Percentiles rank a stretch among this genome's conserved stretches.
Evolutionary conservation across 441 rosid species (phyloP).

Genomic region (Pelargonium citronellum): DNA sequence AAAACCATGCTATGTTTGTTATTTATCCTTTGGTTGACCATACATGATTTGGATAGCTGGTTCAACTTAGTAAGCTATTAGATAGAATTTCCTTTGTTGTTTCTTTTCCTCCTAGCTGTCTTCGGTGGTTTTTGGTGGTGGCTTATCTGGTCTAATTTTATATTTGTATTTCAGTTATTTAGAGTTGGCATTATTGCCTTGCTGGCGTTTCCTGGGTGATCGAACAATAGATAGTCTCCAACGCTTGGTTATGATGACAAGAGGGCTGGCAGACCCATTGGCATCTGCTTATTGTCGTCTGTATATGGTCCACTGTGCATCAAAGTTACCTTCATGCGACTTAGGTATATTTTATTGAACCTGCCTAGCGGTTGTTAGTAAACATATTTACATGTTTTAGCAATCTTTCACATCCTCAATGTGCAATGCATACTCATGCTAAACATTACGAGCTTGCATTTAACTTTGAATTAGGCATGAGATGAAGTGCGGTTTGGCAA

Average conservation of each 20-base stretch:
- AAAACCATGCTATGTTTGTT: background rate
- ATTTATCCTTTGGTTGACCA: background rate
- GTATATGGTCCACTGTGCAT: conserved; percentile 68
- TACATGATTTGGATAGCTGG: background rate
- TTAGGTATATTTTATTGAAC: conserved; percentile 37
- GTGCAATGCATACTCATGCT: background rate
- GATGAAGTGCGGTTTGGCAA: too few relatives aligned
- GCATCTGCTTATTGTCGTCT: conserved; percentile 76
- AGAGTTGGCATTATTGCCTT: conserved; percentile 83
- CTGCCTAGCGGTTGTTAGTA: background rate
- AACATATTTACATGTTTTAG: background rate
- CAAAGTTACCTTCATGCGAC: conserved; percentile 46
- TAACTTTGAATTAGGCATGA: background rate
- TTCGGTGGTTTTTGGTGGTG: background rate
- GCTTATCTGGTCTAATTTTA: conserved; percentile 5
- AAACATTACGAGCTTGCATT: background rate
- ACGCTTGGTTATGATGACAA: conserved; percentile 69
- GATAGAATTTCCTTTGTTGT: background rate
- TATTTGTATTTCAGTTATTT: conserved; percentile 48
- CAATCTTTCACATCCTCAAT: background rate
- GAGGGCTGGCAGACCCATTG: conserved; percentile 86
- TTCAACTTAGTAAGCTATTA: background rate
- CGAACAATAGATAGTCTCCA: conserved; percentile 49
- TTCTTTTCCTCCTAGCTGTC: background rate
- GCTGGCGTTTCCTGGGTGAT: conserved; percentile 70